Evolutionary conservation across 768 basidiomycete genomes (phyloP).

Genomic region (Phanerochaete sordida): DNA sequence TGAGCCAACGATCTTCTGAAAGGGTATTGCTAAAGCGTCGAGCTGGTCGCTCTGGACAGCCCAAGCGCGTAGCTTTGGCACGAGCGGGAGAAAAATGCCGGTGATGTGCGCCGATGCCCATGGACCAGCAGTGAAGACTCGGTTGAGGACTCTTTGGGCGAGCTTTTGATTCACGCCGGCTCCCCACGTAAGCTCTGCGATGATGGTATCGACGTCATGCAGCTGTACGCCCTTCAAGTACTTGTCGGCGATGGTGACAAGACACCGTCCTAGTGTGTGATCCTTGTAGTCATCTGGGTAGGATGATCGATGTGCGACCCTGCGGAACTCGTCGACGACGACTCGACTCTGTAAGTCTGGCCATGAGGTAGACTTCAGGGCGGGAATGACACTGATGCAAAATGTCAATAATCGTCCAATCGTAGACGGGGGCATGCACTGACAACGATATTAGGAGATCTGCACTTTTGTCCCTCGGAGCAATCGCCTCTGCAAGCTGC

Average conservation of each 20-base stretch:
- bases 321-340: too few species aligned
- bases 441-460: neutral
- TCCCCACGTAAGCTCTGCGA: neutral
- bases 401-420: too few species aligned
- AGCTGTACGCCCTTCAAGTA: neutral
- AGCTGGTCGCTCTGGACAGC: constrained; percentile 2
- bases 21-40: constrained; percentile 2
- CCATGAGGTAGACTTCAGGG: too few species aligned
- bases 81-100: constrained; percentile 11
- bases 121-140: neutral
- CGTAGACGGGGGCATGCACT: neutral
- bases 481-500: neutral
- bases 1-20: constrained; percentile 8
- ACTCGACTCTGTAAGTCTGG: too few species aligned
- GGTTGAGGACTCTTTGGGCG: neutral
- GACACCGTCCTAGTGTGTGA: neutral
- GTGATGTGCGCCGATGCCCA: constrained; percentile 1
- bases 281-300: neutral
- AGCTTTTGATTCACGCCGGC: neutral
- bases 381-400: too few species aligned
- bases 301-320: neutral
- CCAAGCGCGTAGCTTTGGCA: constrained; percentile 8
- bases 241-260: neutral
- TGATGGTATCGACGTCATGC: neutral
- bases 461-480: neutral